Base-by-base conservation (phyloP, 1,284 basidiomycete species). In the Ceratobasidium sp. region DNA sequence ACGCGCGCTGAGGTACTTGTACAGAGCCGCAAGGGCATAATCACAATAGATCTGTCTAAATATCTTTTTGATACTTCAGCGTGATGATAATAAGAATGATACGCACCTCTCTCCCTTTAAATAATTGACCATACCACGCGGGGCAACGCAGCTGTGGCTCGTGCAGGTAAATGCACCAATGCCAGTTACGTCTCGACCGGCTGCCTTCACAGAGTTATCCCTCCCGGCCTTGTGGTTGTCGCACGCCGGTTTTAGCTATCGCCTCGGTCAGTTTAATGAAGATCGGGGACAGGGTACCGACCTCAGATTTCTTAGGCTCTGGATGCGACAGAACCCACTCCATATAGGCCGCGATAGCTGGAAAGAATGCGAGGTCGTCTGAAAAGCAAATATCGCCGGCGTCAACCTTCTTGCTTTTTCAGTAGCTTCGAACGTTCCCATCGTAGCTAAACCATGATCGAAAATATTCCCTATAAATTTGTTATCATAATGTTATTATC, bases 331-430 rank as follows among this genome's bases (percentile, higher is more conserved):
- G 23, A 1, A 50, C 18, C 70, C 57, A 73, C 3, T 48, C 57
- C 27, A 50, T 54, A 14, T 60, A 62, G 1, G 3, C 10, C 41
- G 35, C 46, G 7, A 50, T 35, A n/a, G 44, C 7, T 8, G 54
- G 44, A 35, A 62, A 73, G 30, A 62, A 73, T 7, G 35, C 54
- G 10, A 14, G 10, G 18, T 44, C 44, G 27, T 60, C 57, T 1
- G 70, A 57, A 2, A 73, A 62, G 33, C 57, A 73, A 3, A 73
- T 18, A 30, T 73, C 59, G 41, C 46, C 41, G 1, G 59, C 20
- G 41, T 73, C 57, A 18, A 50, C 35, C 14, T 60, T 60, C 70
- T 73, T 73, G 70, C 12, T 46, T 57, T 73, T 73, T 8, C 70
- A 44, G 12, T 46, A 27, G 10, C n/a, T 60, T 8, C 57, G 59